Evolutionary conservation across 1,284 basidiomycete genomes (phyloP).

Genomic region (Heterobasidion annosum): DNA sequence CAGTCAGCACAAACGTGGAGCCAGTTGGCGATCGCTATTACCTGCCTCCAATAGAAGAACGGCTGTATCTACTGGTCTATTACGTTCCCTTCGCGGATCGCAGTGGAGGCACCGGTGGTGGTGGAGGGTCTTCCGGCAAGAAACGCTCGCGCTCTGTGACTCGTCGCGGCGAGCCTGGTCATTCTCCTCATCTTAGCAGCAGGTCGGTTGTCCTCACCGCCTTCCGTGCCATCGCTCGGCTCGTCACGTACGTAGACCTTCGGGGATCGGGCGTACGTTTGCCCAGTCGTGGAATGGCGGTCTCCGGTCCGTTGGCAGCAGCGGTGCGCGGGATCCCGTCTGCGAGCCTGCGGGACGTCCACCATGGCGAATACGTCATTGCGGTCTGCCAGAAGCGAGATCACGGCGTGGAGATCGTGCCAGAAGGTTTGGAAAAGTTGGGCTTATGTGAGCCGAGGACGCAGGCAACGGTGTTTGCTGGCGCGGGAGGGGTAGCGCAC

Average conservation of each 20-base stretch:
- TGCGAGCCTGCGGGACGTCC: constrained; percentile 20
- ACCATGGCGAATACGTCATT: constrained; percentile 33
- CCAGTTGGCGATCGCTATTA: constrained; percentile 16
- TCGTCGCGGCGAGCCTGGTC: constrained; percentile 13
- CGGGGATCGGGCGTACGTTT: constrained; percentile 62
- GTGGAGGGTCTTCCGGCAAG: constrained; percentile 14
- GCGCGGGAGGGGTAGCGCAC: constrained; percentile 15
- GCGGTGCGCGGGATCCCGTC: constrained; percentile 38
- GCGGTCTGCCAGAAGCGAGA: constrained; percentile 57
- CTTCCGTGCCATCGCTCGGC: constrained; percentile 60
- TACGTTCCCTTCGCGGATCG: constrained; percentile 44
- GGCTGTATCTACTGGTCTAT: constrained; percentile 66
- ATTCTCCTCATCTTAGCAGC: background rate
- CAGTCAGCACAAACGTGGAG: constrained; percentile 15
- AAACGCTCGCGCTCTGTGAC: constrained; percentile 23
- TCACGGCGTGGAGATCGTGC: constrained; percentile 56
- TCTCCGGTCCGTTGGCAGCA: constrained; percentile 51
- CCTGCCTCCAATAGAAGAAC: constrained; percentile 33
- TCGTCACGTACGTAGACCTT: constrained; percentile 59
- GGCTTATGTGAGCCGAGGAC: constrained; percentile 38
- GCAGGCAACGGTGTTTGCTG: constrained; percentile 9
- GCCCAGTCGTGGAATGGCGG: constrained; percentile 58
- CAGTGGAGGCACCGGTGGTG: constrained; percentile 4
- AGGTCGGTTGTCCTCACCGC: constrained; percentile 36
- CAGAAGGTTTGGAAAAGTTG: constrained; percentile 59